Conservation (phyloP, 2,329 filamentous ascomycete genomes). For the Magnaporthiopsis incrustans region DNA sequence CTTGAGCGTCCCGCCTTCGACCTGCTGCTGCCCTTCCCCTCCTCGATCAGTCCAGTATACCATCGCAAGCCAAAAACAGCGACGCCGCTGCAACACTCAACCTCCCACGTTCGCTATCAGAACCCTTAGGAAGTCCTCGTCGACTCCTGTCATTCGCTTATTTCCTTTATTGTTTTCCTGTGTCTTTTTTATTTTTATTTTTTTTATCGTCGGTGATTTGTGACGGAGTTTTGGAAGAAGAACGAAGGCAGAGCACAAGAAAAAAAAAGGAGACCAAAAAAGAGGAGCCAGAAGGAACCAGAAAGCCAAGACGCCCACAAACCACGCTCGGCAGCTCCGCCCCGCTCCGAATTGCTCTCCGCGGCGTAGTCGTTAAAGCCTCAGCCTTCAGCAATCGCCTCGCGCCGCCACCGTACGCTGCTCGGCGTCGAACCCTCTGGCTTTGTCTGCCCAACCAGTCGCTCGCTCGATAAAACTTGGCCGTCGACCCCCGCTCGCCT, state of each 20-base stretch:
- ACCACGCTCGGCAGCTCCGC: not conserved
- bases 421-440: too few species aligned
- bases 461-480: too few species aligned
- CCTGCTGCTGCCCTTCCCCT: not conserved
- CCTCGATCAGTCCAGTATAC: conserved; percentile 10
- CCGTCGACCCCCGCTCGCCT: too few species aligned
- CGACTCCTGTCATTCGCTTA: conserved; percentile 70
- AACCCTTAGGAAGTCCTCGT: conserved; percentile 59
- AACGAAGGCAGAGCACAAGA: conserved; percentile 13
- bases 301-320: not conserved
- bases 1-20: conserved; percentile 9
- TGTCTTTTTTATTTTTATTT: conserved; percentile 48
- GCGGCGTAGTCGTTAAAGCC: not conserved
- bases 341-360: not conserved
- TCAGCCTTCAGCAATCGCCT: too few species aligned
- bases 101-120: conserved; percentile 43
- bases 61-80: conserved; percentile 19
- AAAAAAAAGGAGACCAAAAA: conserved; percentile 8
- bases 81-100: conserved; percentile 29
- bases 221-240: conserved; percentile 25
- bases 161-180: conserved; percentile 38
- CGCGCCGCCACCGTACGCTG: too few species aligned
- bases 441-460: too few species aligned
- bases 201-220: conserved; percentile 58
- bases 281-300: not conserved